Conservation (phyloP, 2,329 filamentous ascomycete species). For the Diplodia intermedia region DNA sequence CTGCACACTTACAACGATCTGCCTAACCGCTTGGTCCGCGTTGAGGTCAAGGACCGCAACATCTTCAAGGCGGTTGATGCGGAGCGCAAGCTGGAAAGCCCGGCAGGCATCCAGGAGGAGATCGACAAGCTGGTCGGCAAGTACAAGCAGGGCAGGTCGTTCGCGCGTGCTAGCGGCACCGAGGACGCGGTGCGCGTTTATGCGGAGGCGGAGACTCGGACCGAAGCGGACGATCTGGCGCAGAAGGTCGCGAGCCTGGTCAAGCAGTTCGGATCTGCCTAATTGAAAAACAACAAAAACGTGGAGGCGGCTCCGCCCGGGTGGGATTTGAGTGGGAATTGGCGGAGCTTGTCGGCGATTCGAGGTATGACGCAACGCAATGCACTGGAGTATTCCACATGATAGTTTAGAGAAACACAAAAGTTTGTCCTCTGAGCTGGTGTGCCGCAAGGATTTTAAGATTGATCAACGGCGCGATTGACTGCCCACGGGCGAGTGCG, state of each 20-base stretch:
- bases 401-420: constrained; percentile 9
- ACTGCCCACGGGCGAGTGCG: background rate
- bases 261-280: constrained; percentile 47
- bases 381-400: background rate
- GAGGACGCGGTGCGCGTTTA: constrained; percentile 97
- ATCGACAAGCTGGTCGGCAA: constrained; percentile 90
- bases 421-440: constrained; percentile 6
- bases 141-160: constrained; percentile 86
- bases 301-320: background rate
- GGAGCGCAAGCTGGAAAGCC: constrained; percentile 83
- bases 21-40: constrained; percentile 91
- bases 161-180: constrained; percentile 91
- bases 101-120: constrained; percentile 78
- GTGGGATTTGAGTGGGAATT: constrained; percentile 3
- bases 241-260: constrained; percentile 81
- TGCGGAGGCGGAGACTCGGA: constrained; percentile 87
- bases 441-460: background rate
- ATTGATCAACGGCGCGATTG: background rate
- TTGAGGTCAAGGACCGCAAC: constrained; percentile 86
- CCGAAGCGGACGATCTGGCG: constrained; percentile 89
- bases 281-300: background rate
- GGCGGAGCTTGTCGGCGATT: background rate
- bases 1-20: constrained; percentile 90
- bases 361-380: background rate
- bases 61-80: constrained; percentile 92